Percentiles rank a stretch among this genome's conserved stretches.
Conservation (phyloP, 192 early-diverging fungal species). For the Rhizoclosmatium sp. region DNA sequence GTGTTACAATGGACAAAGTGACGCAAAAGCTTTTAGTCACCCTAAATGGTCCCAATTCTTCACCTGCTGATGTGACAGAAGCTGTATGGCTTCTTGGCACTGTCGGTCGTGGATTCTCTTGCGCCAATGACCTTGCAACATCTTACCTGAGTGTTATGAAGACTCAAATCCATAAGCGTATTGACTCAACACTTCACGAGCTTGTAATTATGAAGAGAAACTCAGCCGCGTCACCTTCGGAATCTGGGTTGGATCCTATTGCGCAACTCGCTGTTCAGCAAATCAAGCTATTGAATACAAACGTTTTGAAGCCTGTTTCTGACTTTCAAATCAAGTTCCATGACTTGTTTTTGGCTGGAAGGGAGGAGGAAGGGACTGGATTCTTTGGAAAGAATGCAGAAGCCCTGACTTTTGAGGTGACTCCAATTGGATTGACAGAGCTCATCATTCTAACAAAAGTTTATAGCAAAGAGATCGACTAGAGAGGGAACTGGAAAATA, state of each 20-base stretch:
- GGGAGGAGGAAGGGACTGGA: not conserved
- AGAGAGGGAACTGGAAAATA: conserved; percentile 20
- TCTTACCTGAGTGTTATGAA: conserved; percentile 41
- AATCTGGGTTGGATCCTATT: not conserved
- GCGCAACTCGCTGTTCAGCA: conserved; percentile 15
- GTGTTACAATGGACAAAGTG: conserved; percentile 78
- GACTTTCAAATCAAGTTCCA: conserved; percentile 25
- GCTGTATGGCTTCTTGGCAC: conserved; percentile 48
- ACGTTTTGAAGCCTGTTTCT: conserved; percentile 21
- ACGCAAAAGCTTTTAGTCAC: conserved; percentile 64
- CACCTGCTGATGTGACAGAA: conserved; percentile 56
- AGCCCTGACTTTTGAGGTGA: conserved; percentile 3
- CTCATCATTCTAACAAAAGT: not conserved
- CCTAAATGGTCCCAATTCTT: conserved; percentile 48
- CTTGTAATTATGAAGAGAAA: not conserved
- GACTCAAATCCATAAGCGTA: conserved; percentile 16
- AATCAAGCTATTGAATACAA: conserved; percentile 24
- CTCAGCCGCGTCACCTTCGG: not conserved
- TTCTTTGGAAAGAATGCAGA: not conserved
- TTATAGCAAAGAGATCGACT: conserved; percentile 11
- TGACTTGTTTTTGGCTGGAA: conserved; percentile 9
- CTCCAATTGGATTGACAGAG: not conserved
- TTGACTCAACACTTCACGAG: conserved; percentile 5
- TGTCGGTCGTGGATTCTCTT: conserved; percentile 31
- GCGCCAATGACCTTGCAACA: conserved; percentile 39